These are phyloP conservation scores for Teratosphaeria pseudoeucalypti DNA, from an alignment of 2,329 filamentous ascomycete species.

Conservation along the genomic window DNA sequence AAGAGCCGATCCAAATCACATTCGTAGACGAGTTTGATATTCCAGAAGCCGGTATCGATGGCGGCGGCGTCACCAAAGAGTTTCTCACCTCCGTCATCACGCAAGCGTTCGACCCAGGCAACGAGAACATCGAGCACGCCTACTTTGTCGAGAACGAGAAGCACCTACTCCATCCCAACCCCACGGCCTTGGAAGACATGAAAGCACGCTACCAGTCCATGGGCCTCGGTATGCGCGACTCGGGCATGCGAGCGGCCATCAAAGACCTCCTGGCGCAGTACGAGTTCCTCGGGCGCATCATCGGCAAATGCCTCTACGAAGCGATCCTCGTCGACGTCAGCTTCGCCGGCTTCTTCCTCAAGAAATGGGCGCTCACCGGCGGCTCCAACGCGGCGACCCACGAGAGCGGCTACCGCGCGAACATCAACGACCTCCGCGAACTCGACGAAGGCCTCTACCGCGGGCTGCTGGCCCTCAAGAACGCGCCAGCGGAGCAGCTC, in stretches of 20 bases:
- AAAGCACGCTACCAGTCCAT: slow-evolving; percentile 3
- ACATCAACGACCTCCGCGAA: slow-evolving; percentile 85
- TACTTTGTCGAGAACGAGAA: slow-evolving; percentile 79
- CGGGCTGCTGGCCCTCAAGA: slow-evolving; percentile 72
- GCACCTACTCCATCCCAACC: slow-evolving; percentile 82
- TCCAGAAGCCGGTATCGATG: slow-evolving; percentile 87
- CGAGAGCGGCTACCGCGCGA: slow-evolving; percentile 72
- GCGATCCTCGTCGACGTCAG: slow-evolving; percentile 86
- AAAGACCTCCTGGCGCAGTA: slow-evolving; percentile 55
- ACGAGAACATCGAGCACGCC: slow-evolving; percentile 10
- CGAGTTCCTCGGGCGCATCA: slow-evolving; percentile 83
- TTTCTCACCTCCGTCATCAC: slow-evolving; percentile 82
- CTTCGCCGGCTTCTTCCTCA: slow-evolving; percentile 90
- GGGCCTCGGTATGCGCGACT: slow-evolving; percentile 7
- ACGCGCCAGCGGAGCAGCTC: slow-evolving; percentile 68
- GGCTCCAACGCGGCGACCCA: slow-evolving; percentile 52
- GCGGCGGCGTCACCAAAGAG: slow-evolving; percentile 93
- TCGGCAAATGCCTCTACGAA: slow-evolving; percentile 96
- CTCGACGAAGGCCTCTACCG: slow-evolving; percentile 86
- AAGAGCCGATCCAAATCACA: slow-evolving; percentile 92
- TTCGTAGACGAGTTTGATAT: slow-evolving; percentile 87
- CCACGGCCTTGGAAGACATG: slow-evolving; percentile 39
- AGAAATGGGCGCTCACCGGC: slow-evolving; percentile 82
- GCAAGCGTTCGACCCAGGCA: slow-evolving; percentile 63
- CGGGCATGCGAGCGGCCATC: slow-evolving; percentile 1